Evolutionary conservation across 768 basidiomycete species (phyloP), one percentile per base, ranked within the genome.

Genomic region (Tricholoma flavovirens): DNA sequence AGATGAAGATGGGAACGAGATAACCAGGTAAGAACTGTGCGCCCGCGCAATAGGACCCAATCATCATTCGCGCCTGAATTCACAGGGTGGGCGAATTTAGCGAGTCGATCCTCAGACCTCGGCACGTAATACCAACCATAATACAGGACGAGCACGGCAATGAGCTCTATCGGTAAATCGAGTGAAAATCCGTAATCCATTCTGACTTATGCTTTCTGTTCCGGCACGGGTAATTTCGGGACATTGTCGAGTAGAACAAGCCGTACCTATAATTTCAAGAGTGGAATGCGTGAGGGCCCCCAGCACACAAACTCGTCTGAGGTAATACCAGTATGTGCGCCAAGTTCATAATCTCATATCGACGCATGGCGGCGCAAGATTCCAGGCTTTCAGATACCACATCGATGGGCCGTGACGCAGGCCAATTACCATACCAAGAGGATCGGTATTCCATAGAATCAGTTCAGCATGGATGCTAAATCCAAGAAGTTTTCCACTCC

Each of bases 1-100:
- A 66, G 86, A 88, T 62, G 80, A 82, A 60, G 68, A 75, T 17
- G 86, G 86, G 19, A 78, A 81, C 54, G 83, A 84, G 62, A 81
- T 87, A 22, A 79, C 80, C 2, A 80, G 86, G 86, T 83, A 69
- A 53, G 64, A 36, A 30, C 45, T 52, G 7, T 17, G 9, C 14
- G 24, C n/a, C 10, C 24, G n/a, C 2, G 12, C 30, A 50, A 19
- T 17, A 29, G 17, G 52, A 15, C 21, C 11, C 5, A 22, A 22
- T 1, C 22, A 24, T 38, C 12, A 26, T 43, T 19, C 5, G 11
- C 46, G 14, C 48, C 51, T 38, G 29, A 46, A 14, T 26, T 14
- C 29, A 4, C 53, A 84, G 83, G 62, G 79, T 83, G 17, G 83
- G 82, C 7, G 77, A 83, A 53, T 83, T 81, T 60, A 69, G 59